A percentile compares a stretch with the other conserved stretches of the same genome.
Conservation (phyloP, 2,329 filamentous ascomycete species). For the Nakataea oryzae region DNA sequence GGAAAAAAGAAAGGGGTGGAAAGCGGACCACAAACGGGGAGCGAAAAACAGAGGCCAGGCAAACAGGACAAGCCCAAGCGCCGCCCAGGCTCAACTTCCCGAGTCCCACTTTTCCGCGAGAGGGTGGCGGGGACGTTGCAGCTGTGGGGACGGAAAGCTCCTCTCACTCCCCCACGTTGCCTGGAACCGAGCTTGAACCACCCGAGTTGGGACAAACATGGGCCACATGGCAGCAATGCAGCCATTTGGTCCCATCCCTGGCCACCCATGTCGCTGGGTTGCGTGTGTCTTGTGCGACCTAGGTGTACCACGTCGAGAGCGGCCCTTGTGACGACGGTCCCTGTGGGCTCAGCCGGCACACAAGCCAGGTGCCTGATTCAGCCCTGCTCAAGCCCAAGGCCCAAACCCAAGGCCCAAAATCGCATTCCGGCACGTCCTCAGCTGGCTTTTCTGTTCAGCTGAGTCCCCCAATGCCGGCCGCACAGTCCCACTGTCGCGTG, state of each 20-base stretch:
- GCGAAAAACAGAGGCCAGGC: neutral
- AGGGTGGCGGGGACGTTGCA: neutral
- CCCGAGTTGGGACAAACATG: neutral
- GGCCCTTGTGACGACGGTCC: neutral
- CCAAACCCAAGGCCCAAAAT: too few relatives aligned
- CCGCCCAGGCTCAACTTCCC: neutral
- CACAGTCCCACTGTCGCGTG: neutral
- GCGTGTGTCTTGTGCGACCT: neutral
- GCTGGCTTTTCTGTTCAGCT: too few relatives aligned
- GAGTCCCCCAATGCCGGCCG: neutral
- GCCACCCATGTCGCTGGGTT: neutral
- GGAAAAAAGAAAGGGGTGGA: neutral
- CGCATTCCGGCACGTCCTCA: too few relatives aligned
- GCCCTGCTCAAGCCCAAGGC: too few relatives aligned
- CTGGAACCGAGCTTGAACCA: neutral
- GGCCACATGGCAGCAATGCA: neutral
- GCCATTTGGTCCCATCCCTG: neutral
- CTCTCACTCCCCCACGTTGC: neutral
- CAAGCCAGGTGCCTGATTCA: too few relatives aligned
- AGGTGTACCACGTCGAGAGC: neutral
- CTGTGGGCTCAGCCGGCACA: too few relatives aligned
- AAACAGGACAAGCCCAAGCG: neutral
- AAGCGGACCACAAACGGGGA: neutral
- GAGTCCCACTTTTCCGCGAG: neutral
- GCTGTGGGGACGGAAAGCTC: neutral